phyloP scores from a whole-genome alignment of 441 rosid species.

The Syzygium malaccense region DNA sequence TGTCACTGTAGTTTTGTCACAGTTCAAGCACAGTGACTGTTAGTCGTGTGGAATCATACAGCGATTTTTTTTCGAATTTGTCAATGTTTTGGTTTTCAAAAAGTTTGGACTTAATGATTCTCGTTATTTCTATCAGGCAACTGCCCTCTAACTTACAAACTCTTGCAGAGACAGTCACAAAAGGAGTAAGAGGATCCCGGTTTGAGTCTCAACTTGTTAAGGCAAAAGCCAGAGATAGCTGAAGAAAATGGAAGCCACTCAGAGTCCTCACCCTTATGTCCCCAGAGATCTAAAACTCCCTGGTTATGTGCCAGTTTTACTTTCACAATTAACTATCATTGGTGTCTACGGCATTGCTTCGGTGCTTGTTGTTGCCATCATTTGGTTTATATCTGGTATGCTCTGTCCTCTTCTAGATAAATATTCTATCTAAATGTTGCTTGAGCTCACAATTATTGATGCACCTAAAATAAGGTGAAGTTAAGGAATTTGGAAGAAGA shows the following conservation, averaged over 20 bases:
- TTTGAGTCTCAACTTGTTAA: neutral
- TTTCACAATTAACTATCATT: slow-evolving; percentile 56
- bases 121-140: neutral
- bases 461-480: neutral
- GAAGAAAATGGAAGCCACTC: slow-evolving; percentile 2
- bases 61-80: neutral
- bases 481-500: neutral
- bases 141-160: neutral
- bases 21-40: neutral
- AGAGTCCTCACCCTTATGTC: slow-evolving; percentile 52
- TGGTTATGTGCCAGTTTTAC: slow-evolving; percentile 52
- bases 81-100: neutral
- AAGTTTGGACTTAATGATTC: neutral
- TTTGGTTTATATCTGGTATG: slow-evolving; percentile 70
- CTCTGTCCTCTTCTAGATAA: neutral
- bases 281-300: slow-evolving; percentile 72
- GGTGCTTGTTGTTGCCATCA: slow-evolving; percentile 38
- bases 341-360: slow-evolving; percentile 40
- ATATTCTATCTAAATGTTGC: neutral
- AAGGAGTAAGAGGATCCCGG: neutral
- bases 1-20: neutral
- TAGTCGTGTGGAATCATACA: neutral
- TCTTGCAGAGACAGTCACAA: neutral
- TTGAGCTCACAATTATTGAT: neutral
- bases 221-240: slow-evolving; percentile 18